Conservation (phyloP, 2,329 filamentous ascomycete species). For the Apiospora pterosperma region DNA sequence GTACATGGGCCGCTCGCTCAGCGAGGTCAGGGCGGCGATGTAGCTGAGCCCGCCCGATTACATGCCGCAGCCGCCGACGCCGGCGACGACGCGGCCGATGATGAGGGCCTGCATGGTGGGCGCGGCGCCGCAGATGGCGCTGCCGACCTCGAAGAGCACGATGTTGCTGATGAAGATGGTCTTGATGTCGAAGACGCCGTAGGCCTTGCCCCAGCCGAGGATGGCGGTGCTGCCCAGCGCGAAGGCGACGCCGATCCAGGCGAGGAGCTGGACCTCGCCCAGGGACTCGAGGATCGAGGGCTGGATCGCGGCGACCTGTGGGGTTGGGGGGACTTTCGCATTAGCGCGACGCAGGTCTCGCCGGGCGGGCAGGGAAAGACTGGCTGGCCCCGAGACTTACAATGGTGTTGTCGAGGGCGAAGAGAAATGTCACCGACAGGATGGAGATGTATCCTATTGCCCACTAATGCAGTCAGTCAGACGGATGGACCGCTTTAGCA, state of each 20-base stretch:
- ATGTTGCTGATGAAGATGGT: constrained; percentile 28
- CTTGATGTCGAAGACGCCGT: constrained; percentile 41
- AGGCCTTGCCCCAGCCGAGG: constrained; percentile 33
- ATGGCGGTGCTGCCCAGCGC: constrained; percentile 37
- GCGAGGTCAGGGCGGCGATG: constrained; percentile 8
- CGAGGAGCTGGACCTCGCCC: constrained; percentile 32
- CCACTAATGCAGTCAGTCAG: neutral
- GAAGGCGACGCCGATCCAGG: constrained; percentile 38
- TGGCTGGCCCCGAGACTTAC: neutral
- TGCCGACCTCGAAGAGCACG: constrained; percentile 24
- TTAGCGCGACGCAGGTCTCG: neutral
- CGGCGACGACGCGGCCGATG: constrained; percentile 38
- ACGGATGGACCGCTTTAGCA: neutral
- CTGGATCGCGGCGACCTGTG: constrained; percentile 40
- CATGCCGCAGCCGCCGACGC: constrained; percentile 38
- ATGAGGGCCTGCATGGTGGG: constrained; percentile 42
- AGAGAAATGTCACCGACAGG: neutral
- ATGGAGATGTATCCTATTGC: neutral
- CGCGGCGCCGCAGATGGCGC: constrained; percentile 37
- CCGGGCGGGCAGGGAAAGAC: neutral
- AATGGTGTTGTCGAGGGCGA: neutral
- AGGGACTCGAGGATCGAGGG: constrained; percentile 35
- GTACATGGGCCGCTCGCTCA: neutral
- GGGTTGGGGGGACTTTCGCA: neutral
- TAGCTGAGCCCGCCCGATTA: constrained; percentile 28